phyloP scores from a whole-genome alignment of 306 rosid genomes.

The Prinsepia uniflora region DNA sequence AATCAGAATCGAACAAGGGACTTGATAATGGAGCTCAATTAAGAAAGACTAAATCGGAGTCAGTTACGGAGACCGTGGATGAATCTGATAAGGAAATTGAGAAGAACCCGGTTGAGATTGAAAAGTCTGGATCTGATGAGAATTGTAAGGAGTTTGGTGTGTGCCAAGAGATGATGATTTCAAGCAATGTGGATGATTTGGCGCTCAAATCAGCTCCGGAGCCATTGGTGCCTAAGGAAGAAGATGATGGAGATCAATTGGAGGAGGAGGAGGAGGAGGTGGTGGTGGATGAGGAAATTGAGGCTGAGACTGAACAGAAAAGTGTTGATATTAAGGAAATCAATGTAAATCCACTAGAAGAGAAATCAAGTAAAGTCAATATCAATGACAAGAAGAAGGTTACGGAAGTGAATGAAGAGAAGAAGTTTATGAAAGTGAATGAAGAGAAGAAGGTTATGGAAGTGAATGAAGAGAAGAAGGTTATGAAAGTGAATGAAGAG shows the following conservation, averaged over 20 bases:
- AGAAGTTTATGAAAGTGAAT: slow-evolving; percentile 18
- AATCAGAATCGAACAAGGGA: slow-evolving; percentile 29
- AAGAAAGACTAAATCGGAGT: background rate
- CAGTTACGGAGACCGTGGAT: slow-evolving; percentile 21
- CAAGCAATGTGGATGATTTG: slow-evolving; percentile 11
- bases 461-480: slow-evolving; percentile 18
- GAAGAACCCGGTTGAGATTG: slow-evolving; percentile 35
- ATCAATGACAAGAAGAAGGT: no score
- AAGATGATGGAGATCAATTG: slow-evolving; percentile 25
- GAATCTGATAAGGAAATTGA: slow-evolving; percentile 34
- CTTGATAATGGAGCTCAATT: no score
- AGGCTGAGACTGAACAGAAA: slow-evolving; percentile 33
- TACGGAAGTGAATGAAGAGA: no score
- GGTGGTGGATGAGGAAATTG: slow-evolving; percentile 25
- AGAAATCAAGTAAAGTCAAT: slow-evolving; percentile 12
- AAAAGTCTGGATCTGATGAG: slow-evolving; percentile 32
- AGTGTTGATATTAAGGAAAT: slow-evolving; percentile 65
- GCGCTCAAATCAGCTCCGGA: slow-evolving; percentile 31
- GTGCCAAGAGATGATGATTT: slow-evolving; percentile 52
- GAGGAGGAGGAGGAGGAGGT: slow-evolving; percentile 19
- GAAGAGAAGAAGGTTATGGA: slow-evolving; percentile 16
- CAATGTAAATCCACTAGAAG: slow-evolving; percentile 18
- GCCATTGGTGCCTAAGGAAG: slow-evolving; percentile 20
- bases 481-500: slow-evolving; percentile 35
- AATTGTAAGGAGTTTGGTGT: slow-evolving; percentile 50